Conservation (phyloP, 2,329 filamentous ascomycete genomes). For the Colletotrichum euphorbiae region DNA sequence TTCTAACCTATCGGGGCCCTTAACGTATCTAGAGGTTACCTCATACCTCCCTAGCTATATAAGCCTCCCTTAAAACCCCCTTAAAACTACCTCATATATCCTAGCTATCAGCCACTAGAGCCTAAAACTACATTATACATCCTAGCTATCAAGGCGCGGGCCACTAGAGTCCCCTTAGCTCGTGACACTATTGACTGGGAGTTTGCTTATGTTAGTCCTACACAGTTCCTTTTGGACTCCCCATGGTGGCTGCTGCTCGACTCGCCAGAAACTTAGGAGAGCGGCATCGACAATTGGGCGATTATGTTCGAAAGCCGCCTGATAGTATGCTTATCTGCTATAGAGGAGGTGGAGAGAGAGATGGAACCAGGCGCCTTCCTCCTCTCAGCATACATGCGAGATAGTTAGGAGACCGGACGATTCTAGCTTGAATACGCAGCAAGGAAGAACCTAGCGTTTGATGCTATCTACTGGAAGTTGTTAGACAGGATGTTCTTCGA, state of each 20-base stretch:
- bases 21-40: too few species aligned
- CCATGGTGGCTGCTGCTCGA: slow-evolving; percentile 55
- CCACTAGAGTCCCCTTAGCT: too few species aligned
- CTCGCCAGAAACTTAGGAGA: slow-evolving; percentile 47
- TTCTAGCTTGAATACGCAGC: slow-evolving; percentile 51
- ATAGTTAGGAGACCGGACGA: slow-evolving; percentile 49
- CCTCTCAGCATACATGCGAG: slow-evolving; percentile 50
- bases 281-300: slow-evolving; percentile 47
- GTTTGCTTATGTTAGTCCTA: slow-evolving; percentile 50
- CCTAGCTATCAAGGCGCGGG: too few species aligned
- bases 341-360: slow-evolving; percentile 47
- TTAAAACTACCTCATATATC: too few species aligned
- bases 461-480: slow-evolving; percentile 51
- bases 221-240: slow-evolving; percentile 49
- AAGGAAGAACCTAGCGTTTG: slow-evolving; percentile 52
- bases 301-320: slow-evolving; percentile 48
- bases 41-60: too few species aligned
- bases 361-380: background rate
- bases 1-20: too few species aligned
- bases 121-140: too few species aligned
- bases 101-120: too few species aligned
- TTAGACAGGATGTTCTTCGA: slow-evolving; percentile 43
- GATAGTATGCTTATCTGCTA: slow-evolving; percentile 46
- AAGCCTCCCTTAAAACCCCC: too few species aligned
- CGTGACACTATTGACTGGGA: slow-evolving; percentile 60